These are phyloP conservation scores for Purshia tridentata DNA, from an alignment of 306 rosid genomes.

Conservation along the genomic window DNA sequence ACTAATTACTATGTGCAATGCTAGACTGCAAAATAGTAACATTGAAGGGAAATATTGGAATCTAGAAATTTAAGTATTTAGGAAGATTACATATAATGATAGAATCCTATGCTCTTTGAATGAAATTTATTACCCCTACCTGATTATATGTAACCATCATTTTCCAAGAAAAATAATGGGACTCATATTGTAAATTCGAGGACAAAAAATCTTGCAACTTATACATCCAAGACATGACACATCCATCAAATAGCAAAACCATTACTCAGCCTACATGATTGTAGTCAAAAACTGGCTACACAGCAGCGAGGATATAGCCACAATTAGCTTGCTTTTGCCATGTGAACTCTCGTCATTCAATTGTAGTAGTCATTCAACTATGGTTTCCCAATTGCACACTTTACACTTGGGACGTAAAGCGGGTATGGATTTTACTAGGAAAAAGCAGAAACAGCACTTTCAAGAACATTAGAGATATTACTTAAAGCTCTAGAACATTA, in stretches of 20 bases:
- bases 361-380: neutral
- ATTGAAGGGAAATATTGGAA: neutral
- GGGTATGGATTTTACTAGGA: neutral
- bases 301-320: slow-evolving; percentile 6
- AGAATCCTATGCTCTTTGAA: neutral
- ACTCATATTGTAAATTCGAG: neutral
- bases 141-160: slow-evolving; percentile 1
- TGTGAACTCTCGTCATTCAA: neutral
- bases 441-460: neutral
- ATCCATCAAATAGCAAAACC: neutral
- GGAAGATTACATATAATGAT: neutral
- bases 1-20: neutral
- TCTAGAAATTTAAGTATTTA: neutral
- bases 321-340: neutral
- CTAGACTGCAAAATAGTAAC: slow-evolving; percentile 4
- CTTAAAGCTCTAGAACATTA: neutral
- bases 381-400: too few relatives aligned
- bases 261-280: neutral
- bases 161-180: neutral
- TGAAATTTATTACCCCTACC: neutral
- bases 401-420: neutral
- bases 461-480: neutral
- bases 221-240: neutral
- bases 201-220: neutral
- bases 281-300: neutral